Evolutionary conservation across 2,329 filamentous ascomycete genomes (phyloP), one percentile per base, ranked within the genome.

Genomic region (Rachicladosporium sp.): DNA sequence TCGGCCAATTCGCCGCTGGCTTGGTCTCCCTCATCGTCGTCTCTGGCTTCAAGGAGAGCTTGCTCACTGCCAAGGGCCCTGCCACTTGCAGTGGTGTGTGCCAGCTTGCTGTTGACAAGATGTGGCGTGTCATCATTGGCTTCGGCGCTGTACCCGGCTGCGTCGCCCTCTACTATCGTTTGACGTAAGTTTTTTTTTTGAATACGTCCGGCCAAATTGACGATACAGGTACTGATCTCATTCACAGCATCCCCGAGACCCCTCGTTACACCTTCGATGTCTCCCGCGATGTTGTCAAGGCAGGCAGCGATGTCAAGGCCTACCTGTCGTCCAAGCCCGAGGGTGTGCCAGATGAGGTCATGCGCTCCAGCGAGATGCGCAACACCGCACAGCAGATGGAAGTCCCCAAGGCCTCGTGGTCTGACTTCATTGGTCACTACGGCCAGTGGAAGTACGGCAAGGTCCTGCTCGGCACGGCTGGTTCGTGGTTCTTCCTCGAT

Each of bases 231-330:
- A 19, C 15, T 19, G 15, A 19, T 19, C 15, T 19, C 5, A 19
- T 19, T 19, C 15, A 19, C 15, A 91, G 84, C 38, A 89, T 93
- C 48, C 85, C 85, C 13, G 85, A 93, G 64, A 89, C 84, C 29
- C 84, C 85, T 38, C 81, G 85, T 21, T 93, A 91, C 65, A 91
- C 85, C 19, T 89, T 91, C 51, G 84, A 91, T 55, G 74, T 91
- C 13, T 72, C 76, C 37, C 77, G 76, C 32, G 82, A 91, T 53
- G 70, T 85, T 31, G 74, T 83, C 51, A 79, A 85, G 65, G 85
- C 76, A 31, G 71, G 76, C 38, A 76, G 74, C 35, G 84, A 91
- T 48, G 74, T 80, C 48, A 74, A 78, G 55, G 78, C 80, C n/a
- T 91, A 89, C 62, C 74, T 85, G 38, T 65, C 65, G 27, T 81